Base-by-base conservation (phyloP, 1,284 basidiomycete species). In the Golubevia pallescens region DNA sequence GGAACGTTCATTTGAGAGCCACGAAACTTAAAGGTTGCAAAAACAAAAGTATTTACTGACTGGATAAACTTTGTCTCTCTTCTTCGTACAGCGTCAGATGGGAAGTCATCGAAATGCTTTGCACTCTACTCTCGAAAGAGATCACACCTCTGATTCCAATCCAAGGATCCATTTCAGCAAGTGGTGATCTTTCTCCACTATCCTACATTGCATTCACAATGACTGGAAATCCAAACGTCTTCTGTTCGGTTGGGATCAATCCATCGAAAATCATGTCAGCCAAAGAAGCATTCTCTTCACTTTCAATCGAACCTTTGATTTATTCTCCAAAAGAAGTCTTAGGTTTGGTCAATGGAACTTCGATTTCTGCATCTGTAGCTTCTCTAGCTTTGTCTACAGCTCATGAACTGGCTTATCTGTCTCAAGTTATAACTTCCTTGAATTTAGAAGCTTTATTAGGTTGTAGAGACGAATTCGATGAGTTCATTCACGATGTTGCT, bases 391-490 rank as follows among this genome's bases (percentile, higher is more conserved):
- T 74, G 2, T 70, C 74, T 62, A 70, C 72, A 21, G 74, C 76
- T 3, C 70, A 74, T n/a, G 70, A 70, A 61, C 66, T 78, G 1
- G 71, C 72, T 10, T 38, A 62, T 5, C 59, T 78, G n/a, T 74
- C 76, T 13, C 74, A 78, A 62, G 65, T 78, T 56, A 74, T 73
- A 54, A 78, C 76, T 10, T 71, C 74, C 13, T 71, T 78, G 70
- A 70, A 69, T n/a, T 69, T 74, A 58, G 76, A 78, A 55, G 76
- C 76, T 19, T 69, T 76, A 61, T 70, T 74, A 51, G 76, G 76
- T 16, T 74, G 72, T 58, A 69, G 73, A 38, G 76, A 70, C 28
- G 68, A 68, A 63, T 78, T 78, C 65, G 74, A 68, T 1, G 70
- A 70, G 48, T 78, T 78, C 67, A 74, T 78, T 23, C 76, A 78